A percentile compares a stretch with the other conserved stretches of the same genome.
phyloP scores from a whole-genome alignment of 75 land plant genomes.

The Ceratopteris richardii region DNA sequence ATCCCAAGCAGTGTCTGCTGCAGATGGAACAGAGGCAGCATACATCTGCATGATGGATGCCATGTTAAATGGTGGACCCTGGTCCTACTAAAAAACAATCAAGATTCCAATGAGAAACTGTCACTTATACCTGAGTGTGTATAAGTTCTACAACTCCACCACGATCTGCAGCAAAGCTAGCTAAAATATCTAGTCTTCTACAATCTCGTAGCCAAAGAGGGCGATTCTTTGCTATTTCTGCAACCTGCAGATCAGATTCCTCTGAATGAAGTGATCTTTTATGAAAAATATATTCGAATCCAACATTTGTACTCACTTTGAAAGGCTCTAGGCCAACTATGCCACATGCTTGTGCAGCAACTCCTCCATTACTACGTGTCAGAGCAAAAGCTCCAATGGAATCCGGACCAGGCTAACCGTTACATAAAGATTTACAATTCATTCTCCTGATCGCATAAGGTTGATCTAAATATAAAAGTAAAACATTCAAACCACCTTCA shows the following conservation, averaged over 20 bases:
- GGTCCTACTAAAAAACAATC: too few relatives aligned
- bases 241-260: conserved; percentile 26
- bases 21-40: conserved; percentile 50
- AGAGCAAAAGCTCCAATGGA: conserved; percentile 42
- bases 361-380: conserved; percentile 25
- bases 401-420: conserved; percentile 43
- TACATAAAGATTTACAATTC: too few relatives aligned
- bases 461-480: background rate
- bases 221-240: conserved; percentile 37
- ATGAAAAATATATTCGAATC: too few relatives aligned
- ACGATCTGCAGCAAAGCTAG: conserved; percentile 36
- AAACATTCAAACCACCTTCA: conserved; percentile 88
- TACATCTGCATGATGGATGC: conserved; percentile 78
- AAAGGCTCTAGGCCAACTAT: conserved; percentile 33
- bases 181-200: conserved; percentile 29
- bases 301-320: conserved; percentile 9
- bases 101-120: too few relatives aligned
- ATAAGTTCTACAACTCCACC: conserved; percentile 40
- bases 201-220: conserved; percentile 41
- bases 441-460: background rate
- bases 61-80: too few relatives aligned
- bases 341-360: conserved; percentile 40
- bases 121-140: conserved; percentile 39
- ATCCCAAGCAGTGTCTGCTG: conserved; percentile 78
- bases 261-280: too few relatives aligned